Evolutionary conservation across 2,329 filamentous ascomycete genomes (phyloP).

Genomic region (Nothophaeocryptopus gaeumannii): DNA sequence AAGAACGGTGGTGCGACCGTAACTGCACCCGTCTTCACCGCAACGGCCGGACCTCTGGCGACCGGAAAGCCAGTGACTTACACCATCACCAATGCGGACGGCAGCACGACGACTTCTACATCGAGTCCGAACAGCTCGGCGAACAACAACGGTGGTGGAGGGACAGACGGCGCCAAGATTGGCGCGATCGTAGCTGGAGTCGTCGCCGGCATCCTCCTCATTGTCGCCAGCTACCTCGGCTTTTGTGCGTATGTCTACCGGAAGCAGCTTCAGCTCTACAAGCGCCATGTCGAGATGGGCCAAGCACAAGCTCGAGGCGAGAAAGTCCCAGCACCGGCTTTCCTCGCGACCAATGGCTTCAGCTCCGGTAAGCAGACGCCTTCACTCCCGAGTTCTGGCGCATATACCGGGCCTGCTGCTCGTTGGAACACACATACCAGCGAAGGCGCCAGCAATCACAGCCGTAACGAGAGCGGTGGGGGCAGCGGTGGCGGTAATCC

Average conservation of each 20-base stretch:
- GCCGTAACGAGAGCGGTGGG: slow-evolving; percentile 21
- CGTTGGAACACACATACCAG: slow-evolving; percentile 27
- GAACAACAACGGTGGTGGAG: slow-evolving; percentile 1
- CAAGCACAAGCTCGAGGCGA: slow-evolving; percentile 46
- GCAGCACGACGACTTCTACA: slow-evolving; percentile 39
- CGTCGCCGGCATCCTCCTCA: slow-evolving; percentile 63
- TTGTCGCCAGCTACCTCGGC: slow-evolving; percentile 63
- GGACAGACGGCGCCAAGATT: slow-evolving; percentile 43
- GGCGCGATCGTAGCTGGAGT: slow-evolving; percentile 58
- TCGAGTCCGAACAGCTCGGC: slow-evolving; percentile 46
- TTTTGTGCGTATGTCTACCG: slow-evolving; percentile 74
- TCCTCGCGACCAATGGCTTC: slow-evolving; percentile 24
- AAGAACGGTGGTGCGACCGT: slow-evolving; percentile 66
- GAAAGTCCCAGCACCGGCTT: slow-evolving; percentile 31
- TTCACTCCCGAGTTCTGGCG: slow-evolving; percentile 1
- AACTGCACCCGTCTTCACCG: slow-evolving; percentile 60
- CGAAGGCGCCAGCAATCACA: slow-evolving; percentile 37
- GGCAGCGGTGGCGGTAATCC: slow-evolving; percentile 31
- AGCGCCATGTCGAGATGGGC: slow-evolving; percentile 63
- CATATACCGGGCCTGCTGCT: not conserved
- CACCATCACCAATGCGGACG: slow-evolving; percentile 51
- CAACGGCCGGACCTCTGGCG: slow-evolving; percentile 66
- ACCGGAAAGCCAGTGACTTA: slow-evolving; percentile 69
- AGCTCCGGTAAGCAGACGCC: slow-evolving; percentile 12
- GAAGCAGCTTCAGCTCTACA: slow-evolving; percentile 67